Base-by-base conservation (phyloP, 2,329 filamentous ascomycete species). In the Trichophyton equinum region DNA sequence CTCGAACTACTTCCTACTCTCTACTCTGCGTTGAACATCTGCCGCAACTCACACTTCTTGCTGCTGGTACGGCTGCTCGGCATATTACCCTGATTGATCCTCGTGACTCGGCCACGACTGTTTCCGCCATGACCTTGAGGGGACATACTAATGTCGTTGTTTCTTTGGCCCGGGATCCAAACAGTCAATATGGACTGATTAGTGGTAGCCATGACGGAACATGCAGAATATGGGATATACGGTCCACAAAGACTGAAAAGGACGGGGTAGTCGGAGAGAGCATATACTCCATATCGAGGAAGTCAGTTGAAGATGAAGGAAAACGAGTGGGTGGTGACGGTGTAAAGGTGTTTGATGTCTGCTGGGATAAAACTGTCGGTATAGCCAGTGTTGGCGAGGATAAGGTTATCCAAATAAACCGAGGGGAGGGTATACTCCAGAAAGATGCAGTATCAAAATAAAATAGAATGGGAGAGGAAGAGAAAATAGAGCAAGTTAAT, bases 21-120 rank as follows among this genome's bases (percentile, higher is more conserved):
- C 81, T 99, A 6, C 82, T 95, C 63, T 91, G 86, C 33, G 79
- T 96, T 5, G 82, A 85, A 64, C 85, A 91, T 4, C 78, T 99
- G 13, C 83, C 85, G 1, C 80, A 84, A 2, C 76, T 86, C 30
- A 76, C 81, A 70, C 76, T 87, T 65, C 74, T 87, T 38, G 84
- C 84, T 13, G 87, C 89, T 22, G 94, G 91, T 62, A 95, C 89
- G 1, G 86, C 86, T 15, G 89, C 89, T 22, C 82, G 91, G 61
- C 89, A 95, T 75, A 88, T 99, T 70, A 92, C 90, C 0, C 81
- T 99, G n/a, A 83, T 97, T 66, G 94, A 99, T 73, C 92, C 92
- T 2, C 85, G 94, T 59, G 86, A 84, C 33, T 87, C 85, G 2
- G 87, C 90, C 2, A 82, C 85, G 1, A 82, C 85, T 1, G 88